Percentiles rank a stretch among this genome's conserved stretches.
Conservation (phyloP, 2,329 filamentous ascomycete genomes). For the Nectriaceae sp. region DNA sequence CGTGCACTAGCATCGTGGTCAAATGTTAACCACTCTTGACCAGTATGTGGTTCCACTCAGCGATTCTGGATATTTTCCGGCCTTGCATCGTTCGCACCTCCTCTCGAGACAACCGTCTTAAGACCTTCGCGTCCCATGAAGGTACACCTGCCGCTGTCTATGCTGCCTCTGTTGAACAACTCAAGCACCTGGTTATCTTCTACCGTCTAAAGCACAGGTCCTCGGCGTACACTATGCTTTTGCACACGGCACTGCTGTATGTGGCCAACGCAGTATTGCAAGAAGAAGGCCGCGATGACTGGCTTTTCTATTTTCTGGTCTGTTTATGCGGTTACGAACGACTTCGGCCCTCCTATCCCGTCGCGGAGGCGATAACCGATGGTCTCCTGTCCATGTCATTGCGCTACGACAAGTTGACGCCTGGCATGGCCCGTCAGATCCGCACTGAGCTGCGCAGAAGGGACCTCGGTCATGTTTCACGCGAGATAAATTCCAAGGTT, state of each 20-base stretch:
- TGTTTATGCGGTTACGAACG: conserved; percentile 38
- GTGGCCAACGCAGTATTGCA: conserved; percentile 38
- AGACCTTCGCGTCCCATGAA: conserved; percentile 20
- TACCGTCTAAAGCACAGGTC: conserved; percentile 33
- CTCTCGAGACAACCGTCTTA: not conserved
- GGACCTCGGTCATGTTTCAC: not conserved
- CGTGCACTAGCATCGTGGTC: no score
- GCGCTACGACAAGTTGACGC: not conserved
- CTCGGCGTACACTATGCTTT: conserved; percentile 37
- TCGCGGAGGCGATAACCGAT: not conserved
- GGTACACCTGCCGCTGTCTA: conserved; percentile 29
- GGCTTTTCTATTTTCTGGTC: conserved; percentile 35
- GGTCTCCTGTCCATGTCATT: not conserved
- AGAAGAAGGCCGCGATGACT: conserved; percentile 28
- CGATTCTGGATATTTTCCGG: conserved; percentile 20
- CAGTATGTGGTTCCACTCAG: conserved; percentile 24
- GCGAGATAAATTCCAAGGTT: not conserved
- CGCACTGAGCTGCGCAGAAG: not conserved
- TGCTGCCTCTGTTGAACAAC: conserved; percentile 34
- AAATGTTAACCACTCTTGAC: conserved; percentile 16
- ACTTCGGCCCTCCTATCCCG: not conserved
- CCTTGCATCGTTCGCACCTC: conserved; percentile 30
- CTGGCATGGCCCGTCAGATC: not conserved
- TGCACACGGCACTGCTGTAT: conserved; percentile 40
- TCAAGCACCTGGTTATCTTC: conserved; percentile 37